Conservation (phyloP, 371 early-diverging fungal species). For the Mortierella sp. region DNA sequence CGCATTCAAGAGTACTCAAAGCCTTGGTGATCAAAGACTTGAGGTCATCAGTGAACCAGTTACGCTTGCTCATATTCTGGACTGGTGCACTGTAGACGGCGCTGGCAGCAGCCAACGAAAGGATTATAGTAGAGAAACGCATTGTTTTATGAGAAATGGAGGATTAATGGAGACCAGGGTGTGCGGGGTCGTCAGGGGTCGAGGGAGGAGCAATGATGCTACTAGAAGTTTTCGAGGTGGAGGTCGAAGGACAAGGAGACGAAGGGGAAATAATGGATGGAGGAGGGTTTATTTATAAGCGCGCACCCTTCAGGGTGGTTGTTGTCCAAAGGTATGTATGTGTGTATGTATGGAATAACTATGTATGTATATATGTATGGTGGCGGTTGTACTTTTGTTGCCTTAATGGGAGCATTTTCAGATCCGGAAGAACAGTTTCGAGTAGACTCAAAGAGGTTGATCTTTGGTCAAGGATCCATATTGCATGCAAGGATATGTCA, state of each 20-base stretch:
- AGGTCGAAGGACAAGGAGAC: constrained; percentile 1
- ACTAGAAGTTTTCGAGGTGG: background rate
- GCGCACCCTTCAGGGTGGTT: background rate
- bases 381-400: too few relatives aligned
- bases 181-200: background rate
- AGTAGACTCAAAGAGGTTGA: too few relatives aligned
- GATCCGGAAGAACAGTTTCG: too few relatives aligned
- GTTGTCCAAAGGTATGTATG: background rate
- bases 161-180: background rate
- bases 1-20: constrained; percentile 26
- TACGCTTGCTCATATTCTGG: constrained; percentile 32
- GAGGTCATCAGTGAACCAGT: constrained; percentile 36
- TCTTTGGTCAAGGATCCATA: too few relatives aligned
- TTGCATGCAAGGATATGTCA: too few relatives aligned
- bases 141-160: too few relatives aligned
- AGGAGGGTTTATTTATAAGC: background rate
- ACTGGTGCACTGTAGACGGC: constrained; percentile 35
- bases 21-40: constrained; percentile 21
- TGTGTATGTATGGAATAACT: too few relatives aligned
- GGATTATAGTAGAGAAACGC: constrained; percentile 12
- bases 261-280: background rate
- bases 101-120: constrained; percentile 35
- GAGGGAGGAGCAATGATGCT: background rate
- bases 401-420: too few relatives aligned
- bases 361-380: background rate